Conservation (phyloP, 306 rosid genomes). For the Rosa persica region DNA sequence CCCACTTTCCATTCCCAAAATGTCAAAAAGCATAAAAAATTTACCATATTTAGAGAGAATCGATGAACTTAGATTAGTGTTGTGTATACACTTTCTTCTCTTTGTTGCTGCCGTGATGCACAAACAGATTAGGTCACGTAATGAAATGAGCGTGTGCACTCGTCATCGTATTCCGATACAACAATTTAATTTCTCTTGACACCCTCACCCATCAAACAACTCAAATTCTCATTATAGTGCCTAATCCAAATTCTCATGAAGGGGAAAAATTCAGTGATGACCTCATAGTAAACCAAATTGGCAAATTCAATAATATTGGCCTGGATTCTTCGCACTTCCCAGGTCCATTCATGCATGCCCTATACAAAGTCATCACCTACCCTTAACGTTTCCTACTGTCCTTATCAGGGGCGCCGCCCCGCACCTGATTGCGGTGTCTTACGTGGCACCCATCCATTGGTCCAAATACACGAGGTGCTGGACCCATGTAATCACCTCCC, state of each 20-base stretch:
- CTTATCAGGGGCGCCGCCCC: conserved; percentile 38
- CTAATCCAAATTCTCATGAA: not conserved
- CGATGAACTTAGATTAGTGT: too few relatives aligned
- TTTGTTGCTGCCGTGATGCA: too few relatives aligned
- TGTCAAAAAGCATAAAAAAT: not conserved
- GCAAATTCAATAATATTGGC: not conserved
- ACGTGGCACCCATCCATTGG: conserved; percentile 29
- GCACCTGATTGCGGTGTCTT: conserved; percentile 15
- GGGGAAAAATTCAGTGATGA: not conserved
- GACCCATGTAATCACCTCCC: not conserved
- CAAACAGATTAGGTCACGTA: too few relatives aligned
- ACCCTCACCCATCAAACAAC: not conserved
- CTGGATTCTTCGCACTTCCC: not conserved
- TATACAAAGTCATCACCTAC: not conserved
- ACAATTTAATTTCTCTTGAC: too few relatives aligned
- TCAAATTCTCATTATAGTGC: not conserved
- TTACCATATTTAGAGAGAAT: not conserved
- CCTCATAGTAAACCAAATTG: not conserved
- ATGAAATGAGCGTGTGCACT: too few relatives aligned
- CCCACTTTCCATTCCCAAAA: not conserved
- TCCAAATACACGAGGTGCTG: not conserved
- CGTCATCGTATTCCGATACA: too few relatives aligned
- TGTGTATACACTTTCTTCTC: not conserved
- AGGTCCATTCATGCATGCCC: not conserved
- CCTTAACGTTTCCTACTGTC: conserved; percentile 23